Evolutionary conservation across 1,139 yeast species (phyloP).

Genomic region (Yamadazyma triangularis): DNA sequence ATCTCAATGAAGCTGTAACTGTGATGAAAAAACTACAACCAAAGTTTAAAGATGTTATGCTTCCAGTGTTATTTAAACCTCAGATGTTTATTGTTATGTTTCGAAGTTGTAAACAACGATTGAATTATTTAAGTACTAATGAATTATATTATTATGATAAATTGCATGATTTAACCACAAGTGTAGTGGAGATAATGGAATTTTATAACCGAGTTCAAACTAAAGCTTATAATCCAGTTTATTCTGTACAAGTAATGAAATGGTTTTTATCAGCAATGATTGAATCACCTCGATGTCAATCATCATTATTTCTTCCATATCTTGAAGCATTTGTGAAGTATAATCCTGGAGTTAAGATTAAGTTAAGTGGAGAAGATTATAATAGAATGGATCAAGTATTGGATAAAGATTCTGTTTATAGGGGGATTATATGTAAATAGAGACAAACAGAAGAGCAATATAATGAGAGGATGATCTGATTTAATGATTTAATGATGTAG

Average conservation of each 20-base stretch:
- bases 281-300: slow-evolving; percentile 7
- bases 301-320: slow-evolving; percentile 4
- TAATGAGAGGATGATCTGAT: too few species aligned
- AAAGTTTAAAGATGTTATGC: slow-evolving; percentile 9
- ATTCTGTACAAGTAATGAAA: slow-evolving; percentile 6
- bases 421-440: too few species aligned
- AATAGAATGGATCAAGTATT: slow-evolving; percentile 5
- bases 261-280: slow-evolving; percentile 6
- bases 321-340: slow-evolving; percentile 2
- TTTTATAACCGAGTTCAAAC: slow-evolving; percentile 7
- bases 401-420: too few species aligned
- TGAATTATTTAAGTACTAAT: slow-evolving; percentile 1
- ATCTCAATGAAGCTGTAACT: slow-evolving; percentile 22
- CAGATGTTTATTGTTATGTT: slow-evolving; percentile 17
- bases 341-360: slow-evolving; percentile 1
- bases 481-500: too few species aligned
- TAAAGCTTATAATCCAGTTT: neutral
- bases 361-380: slow-evolving; percentile 5
- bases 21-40: slow-evolving; percentile 18
- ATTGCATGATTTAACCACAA: slow-evolving; percentile 4
- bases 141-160: slow-evolving; percentile 4
- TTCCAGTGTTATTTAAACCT: slow-evolving; percentile 13
- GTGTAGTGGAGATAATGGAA: slow-evolving; percentile 7
- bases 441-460: too few species aligned
- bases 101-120: slow-evolving; percentile 8